A percentile compares a stretch with the other conserved stretches of the same genome.
These are phyloP conservation scores for Colletotrichum theobromicola DNA, from an alignment of 2,329 filamentous ascomycete genomes.

Conservation along the genomic window DNA sequence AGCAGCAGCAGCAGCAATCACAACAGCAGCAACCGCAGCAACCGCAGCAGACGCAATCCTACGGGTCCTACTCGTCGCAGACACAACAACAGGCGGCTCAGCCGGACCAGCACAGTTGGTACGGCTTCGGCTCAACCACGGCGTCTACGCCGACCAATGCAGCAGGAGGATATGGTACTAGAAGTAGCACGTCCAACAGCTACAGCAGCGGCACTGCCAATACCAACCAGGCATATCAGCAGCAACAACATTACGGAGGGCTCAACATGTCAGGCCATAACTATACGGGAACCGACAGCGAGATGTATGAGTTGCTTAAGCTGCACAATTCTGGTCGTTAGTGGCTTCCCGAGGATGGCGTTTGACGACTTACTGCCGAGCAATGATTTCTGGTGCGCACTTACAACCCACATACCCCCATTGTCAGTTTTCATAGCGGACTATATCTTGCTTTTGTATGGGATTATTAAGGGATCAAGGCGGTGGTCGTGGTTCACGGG, in stretches of 20 bases:
- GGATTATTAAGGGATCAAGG: neutral
- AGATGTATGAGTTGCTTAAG: slow-evolving; percentile 17
- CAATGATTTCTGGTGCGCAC: neutral
- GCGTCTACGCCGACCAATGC: neutral
- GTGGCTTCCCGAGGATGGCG: neutral
- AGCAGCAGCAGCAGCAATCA: neutral
- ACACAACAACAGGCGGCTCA: slow-evolving; percentile 5
- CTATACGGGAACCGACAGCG: neutral
- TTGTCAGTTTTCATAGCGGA: neutral
- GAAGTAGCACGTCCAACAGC: neutral
- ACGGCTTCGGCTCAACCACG: slow-evolving; percentile 2
- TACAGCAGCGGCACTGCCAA: neutral
- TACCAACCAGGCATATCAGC: slow-evolving; percentile 7
- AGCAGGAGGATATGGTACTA: neutral
- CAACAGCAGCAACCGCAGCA: slow-evolving; percentile 1
- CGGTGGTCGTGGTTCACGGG: neutral
- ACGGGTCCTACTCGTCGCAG: neutral
- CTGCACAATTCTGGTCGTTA: slow-evolving; percentile 6
- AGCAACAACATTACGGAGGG: slow-evolving; percentile 9
- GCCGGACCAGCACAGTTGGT: slow-evolving; percentile 14
- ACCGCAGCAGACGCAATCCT: neutral
- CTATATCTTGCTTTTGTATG: neutral
- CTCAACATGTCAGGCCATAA: neutral
- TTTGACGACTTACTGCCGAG: neutral
- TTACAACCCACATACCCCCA: neutral